Evolutionary conservation across 1,139 yeast genomes (phyloP), one percentile per base, ranked within the genome.

Genomic region (Yamadazyma mexicana): DNA sequence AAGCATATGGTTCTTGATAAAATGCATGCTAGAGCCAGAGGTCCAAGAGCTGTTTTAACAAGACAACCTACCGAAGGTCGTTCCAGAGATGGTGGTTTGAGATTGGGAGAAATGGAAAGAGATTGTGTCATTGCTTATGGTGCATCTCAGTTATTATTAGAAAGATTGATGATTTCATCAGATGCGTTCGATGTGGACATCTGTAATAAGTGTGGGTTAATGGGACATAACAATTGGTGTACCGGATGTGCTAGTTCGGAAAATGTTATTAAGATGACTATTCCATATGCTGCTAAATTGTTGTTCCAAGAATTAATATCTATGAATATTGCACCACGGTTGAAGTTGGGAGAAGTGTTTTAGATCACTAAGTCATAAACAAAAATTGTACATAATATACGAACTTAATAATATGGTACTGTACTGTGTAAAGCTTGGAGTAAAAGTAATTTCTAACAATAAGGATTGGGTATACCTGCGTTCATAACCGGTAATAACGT

Each of bases 41-140:
- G 99, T 44, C 99, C 99, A 40, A 81, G 98, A 52, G 98, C 98
- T 0, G 98, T 94, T 16, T 74, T 92, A 48, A 92, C 99, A 3
- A 83, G 99, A 65, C 99, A 92, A 66, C 99, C 99, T 10, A 92
- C 98, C 0, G 99, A 92, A 66, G 99, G 99, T 77, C 80, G 99
- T 66, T 88, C 97, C 2, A 81, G 98, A 64, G 99, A 92, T 66
- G 99, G 99, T 77, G 99, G 99, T 58, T 77, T 92, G 58, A 85
- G 99, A 71, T 77, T 92, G 64, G 99, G 99, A 54, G 99, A 92
- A 69, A 92, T 92, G 99, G 99, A 92, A 66, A 85, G 98, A 69
- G 99, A 92, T 73, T 92, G 98, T 84, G 96, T 92, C 50, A 94
- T 92, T 68, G 99, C 99, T 1, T 92, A 94, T 56, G 99, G 99